Conservation (phyloP, 78 protist species). For the Speleostelium caveatum region DNA sequence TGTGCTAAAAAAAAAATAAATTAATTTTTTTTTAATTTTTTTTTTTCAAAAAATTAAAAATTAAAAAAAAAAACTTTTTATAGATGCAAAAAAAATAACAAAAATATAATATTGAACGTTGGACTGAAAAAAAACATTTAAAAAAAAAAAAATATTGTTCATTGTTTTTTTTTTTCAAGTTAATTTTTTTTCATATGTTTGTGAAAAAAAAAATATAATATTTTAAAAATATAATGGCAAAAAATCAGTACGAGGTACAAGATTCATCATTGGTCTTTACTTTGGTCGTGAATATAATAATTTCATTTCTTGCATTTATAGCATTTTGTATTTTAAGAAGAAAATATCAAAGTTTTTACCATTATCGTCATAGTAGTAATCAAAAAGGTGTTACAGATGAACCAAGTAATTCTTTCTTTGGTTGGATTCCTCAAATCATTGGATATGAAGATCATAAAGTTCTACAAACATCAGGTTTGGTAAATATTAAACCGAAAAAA, state of each 20-base stretch:
- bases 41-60: too few relatives aligned
- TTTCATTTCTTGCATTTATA: constrained; percentile 17
- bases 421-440: constrained; percentile 27
- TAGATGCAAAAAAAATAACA: too few relatives aligned
- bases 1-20: too few relatives aligned
- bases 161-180: too few relatives aligned
- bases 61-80: too few relatives aligned
- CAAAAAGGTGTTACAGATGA: constrained; percentile 3
- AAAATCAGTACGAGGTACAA: constrained; percentile 41
- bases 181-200: too few relatives aligned
- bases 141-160: too few relatives aligned
- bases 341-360: constrained; percentile 3
- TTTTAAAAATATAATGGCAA: neutral
- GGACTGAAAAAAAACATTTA: too few relatives aligned
- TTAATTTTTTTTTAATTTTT: too few relatives aligned
- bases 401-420: constrained; percentile 20
- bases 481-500: neutral
- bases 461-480: constrained; percentile 32
- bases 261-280: constrained; percentile 50
- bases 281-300: constrained; percentile 16
- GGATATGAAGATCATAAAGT: constrained; percentile 4
- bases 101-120: too few relatives aligned
- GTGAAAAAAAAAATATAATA: too few relatives aligned
- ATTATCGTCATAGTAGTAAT: constrained; percentile 10
- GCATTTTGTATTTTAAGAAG: constrained; percentile 43